Base-by-base conservation (phyloP, 2,329 filamentous ascomycete species). In the Fusarium sp. region DNA sequence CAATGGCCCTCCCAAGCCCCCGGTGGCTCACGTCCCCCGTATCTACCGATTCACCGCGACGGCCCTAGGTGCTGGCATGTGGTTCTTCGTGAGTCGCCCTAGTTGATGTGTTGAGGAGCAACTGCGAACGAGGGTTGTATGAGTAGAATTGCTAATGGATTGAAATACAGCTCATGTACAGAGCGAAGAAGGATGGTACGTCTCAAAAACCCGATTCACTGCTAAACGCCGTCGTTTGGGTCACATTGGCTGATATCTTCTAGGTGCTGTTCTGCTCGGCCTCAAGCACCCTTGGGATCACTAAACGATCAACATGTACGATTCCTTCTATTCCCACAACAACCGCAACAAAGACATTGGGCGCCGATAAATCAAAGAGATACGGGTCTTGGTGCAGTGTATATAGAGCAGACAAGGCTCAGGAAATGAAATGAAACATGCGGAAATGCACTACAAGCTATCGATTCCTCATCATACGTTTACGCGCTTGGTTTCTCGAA, bases 251-350 rank as follows among this genome's bases (percentile, higher is more conserved):
- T 74, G 41, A 76, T 63, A 48, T 36, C 37, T 43, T 57, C 34
- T 67, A 91, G 89, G 89, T 60, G 88, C 95, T 27, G 95, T 90
- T 58, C 85, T 98, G 71, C 81, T 99, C 76, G 96, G 96, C 80
- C 94, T 90, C 92, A 98, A 94, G 86, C 96, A 98, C 83, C 96
- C 94, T 72, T 98, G 94, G 94, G 95, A 98, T 75, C 94, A 97
- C 84, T 97, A 86, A 88, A 82, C 63, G 70, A 53, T 23, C 47
- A 46, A 18, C 40, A 52, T 66, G 36, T 66, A 64, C 41, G 37
- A 63, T 36, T 62, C 70, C 65, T 62, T 66, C 43, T 46, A 69
- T 62, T 58, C 44, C 39, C 16, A 40, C 61, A 52, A 36, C 59
- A 57, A 60, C 50, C 36, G 72, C 56, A 63, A 57, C 41, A 39